phyloP scores from a whole-genome alignment of 352 stramenopile species.

The Pythium aristosporum region DNA sequence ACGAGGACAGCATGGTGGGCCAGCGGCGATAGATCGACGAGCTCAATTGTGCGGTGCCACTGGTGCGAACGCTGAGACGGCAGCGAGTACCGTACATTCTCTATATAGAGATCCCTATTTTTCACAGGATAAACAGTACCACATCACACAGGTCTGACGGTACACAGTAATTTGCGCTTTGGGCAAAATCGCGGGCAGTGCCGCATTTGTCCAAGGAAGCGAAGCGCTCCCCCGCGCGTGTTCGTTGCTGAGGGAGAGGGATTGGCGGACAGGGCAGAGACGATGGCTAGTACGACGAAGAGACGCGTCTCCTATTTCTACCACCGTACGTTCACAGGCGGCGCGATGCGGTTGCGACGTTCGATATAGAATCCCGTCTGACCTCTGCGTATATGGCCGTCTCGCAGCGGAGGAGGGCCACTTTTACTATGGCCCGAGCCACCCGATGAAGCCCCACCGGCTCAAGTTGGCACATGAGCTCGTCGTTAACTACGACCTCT shows the following conservation, averaged over 20 bases:
- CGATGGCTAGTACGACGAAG: conserved; percentile 39
- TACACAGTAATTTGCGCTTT: not conserved
- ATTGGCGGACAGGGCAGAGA: not conserved
- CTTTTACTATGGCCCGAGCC: conserved; percentile 95
- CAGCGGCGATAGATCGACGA: not conserved
- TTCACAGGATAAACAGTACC: not conserved
- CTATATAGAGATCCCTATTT: not conserved
- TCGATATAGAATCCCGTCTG: not conserved
- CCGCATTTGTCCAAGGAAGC: not conserved
- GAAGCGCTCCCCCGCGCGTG: not conserved
- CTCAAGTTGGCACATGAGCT: conserved; percentile 98
- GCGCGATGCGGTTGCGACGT: not conserved
- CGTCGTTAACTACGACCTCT: conserved; percentile 98
- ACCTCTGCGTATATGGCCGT: not conserved
- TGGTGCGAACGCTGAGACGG: not conserved
- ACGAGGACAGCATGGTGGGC: conserved; percentile 18
- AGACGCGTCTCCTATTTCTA: conserved; percentile 88
- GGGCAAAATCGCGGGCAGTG: conserved; percentile 1
- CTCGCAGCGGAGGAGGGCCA: conserved; percentile 91
- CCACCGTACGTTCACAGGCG: conserved; percentile 52
- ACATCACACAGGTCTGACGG: not conserved
- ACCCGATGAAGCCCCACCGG: conserved; percentile 98
- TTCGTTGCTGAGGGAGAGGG: not conserved
- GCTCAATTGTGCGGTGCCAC: conserved; percentile 23
- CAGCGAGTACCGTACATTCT: not conserved